phyloP scores from a whole-genome alignment of 2,329 filamentous ascomycete genomes.

The Pestalotiopsis sp. region DNA sequence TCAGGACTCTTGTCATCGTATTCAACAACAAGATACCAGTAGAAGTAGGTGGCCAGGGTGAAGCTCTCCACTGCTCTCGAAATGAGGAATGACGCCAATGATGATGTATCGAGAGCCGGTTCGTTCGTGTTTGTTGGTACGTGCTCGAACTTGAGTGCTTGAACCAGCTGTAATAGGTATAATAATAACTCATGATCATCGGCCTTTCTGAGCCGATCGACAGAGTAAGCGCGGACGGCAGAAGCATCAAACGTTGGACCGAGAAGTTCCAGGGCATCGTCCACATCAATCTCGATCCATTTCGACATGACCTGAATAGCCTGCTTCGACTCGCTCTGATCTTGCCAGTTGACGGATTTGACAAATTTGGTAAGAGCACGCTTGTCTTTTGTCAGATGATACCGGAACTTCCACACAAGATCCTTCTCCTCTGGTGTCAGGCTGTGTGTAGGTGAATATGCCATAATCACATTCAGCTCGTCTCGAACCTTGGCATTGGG shows the following conservation, averaged over 20 bases:
- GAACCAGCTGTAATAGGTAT: conserved; percentile 91
- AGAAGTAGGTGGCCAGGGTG: conserved; percentile 89
- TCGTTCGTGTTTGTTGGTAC: conserved; percentile 65
- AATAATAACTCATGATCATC: conserved; percentile 90
- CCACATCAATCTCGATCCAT: conserved; percentile 96
- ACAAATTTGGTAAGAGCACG: conserved; percentile 93
- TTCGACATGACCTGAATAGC: conserved; percentile 87
- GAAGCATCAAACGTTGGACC: conserved; percentile 90
- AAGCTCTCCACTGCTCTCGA: conserved; percentile 86
- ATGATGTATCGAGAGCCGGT: conserved; percentile 70
- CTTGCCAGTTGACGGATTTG: conserved; percentile 95
- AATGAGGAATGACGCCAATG: conserved; percentile 86
- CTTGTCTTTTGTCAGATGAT: conserved; percentile 92
- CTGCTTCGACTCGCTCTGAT: conserved; percentile 81
- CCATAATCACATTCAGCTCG: conserved; percentile 87
- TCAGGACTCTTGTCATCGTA: conserved; percentile 83
- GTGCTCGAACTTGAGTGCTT: conserved; percentile 92
- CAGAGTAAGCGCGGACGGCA: conserved; percentile 88
- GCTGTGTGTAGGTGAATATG: conserved; percentile 88
- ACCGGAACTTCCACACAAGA: conserved; percentile 95
- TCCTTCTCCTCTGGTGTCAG: conserved; percentile 92
- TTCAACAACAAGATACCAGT: conserved; percentile 99
- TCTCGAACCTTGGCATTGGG: conserved; percentile 95
- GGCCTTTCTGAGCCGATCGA: conserved; percentile 86
- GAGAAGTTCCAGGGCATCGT: conserved; percentile 91